Percentiles rank a stretch among this genome's conserved stretches.
Evolutionary conservation across 2,329 filamentous ascomycete genomes (phyloP).

Genomic region (Penicillium sp.): DNA sequence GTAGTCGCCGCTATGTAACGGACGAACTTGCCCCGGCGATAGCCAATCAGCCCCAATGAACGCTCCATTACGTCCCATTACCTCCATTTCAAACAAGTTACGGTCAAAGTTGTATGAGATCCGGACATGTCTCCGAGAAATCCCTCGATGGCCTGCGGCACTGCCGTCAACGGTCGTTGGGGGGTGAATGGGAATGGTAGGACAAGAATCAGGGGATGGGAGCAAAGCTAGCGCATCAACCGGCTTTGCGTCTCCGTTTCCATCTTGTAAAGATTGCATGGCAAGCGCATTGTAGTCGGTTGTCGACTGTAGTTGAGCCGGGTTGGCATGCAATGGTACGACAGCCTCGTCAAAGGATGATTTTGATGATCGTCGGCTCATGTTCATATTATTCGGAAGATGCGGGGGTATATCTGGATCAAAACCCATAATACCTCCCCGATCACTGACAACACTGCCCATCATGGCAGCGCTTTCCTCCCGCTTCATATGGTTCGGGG

Average conservation of each 20-base stretch:
- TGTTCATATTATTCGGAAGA: constrained; percentile 33
- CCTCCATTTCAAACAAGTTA: constrained; percentile 56
- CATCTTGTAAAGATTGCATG: constrained; percentile 43
- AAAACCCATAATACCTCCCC: constrained; percentile 54
- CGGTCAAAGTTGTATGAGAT: constrained; percentile 60
- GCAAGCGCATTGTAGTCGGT: constrained; percentile 49
- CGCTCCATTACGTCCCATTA: constrained; percentile 58
- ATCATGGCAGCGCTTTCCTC: constrained; percentile 45
- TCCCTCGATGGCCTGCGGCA: constrained; percentile 54
- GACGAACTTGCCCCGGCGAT: constrained; percentile 46
- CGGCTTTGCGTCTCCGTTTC: constrained; percentile 37
- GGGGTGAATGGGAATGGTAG: constrained; percentile 60
- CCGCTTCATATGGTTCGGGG: constrained; percentile 45
- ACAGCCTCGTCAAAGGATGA: constrained; percentile 45
- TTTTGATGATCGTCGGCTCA: constrained; percentile 50
- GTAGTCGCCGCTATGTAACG: constrained; percentile 56
- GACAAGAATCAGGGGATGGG: constrained; percentile 53
- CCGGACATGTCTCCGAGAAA: constrained; percentile 61
- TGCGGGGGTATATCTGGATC: constrained; percentile 44
- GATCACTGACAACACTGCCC: constrained; percentile 54
- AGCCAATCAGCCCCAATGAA: constrained; percentile 54
- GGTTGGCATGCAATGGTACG: constrained; percentile 36
- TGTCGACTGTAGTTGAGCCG: constrained; percentile 37
- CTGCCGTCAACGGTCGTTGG: constrained; percentile 46
- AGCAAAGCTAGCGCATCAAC: constrained; percentile 48